Evolutionary conservation across 1,139 yeast genomes (phyloP).

Genomic region (Sugiyamaella pinicola): DNA sequence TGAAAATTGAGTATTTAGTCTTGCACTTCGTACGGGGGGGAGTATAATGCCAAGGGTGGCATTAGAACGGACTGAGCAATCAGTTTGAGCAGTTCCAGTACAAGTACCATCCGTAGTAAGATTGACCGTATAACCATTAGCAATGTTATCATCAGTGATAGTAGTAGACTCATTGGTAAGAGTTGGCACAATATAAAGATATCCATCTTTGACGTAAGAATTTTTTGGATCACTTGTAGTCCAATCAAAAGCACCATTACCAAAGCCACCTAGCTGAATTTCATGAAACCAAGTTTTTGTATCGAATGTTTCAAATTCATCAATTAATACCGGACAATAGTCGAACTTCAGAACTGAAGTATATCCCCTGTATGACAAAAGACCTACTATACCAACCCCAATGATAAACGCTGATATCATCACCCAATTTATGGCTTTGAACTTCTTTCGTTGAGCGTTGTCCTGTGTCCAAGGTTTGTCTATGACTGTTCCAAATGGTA

Average conservation of each 20-base stretch:
- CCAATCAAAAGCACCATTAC: constrained; percentile 1
- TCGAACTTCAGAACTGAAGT: neutral
- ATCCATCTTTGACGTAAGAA: neutral
- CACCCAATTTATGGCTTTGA: neutral
- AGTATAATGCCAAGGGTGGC: neutral
- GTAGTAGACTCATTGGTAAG: neutral
- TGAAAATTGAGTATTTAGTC: neutral
- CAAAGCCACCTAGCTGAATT: neutral
- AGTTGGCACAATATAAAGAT: neutral
- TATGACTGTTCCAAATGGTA: neutral
- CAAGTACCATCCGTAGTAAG: neutral
- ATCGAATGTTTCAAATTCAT: neutral
- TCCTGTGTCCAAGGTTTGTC: neutral
- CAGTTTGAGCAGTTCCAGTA: neutral
- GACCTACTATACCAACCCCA: too few species aligned
- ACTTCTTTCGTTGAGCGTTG: neutral
- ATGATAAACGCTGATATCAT: neutral
- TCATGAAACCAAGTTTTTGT: neutral
- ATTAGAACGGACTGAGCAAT: neutral
- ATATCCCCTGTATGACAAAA: too few species aligned
- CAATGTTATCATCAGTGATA: neutral
- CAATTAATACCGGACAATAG: neutral
- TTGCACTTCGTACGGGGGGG: neutral
- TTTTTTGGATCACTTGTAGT: neutral
- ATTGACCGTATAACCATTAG: neutral